Conservation (phyloP, 2,329 filamentous ascomycete species). For the Bipolaris oryzae region DNA sequence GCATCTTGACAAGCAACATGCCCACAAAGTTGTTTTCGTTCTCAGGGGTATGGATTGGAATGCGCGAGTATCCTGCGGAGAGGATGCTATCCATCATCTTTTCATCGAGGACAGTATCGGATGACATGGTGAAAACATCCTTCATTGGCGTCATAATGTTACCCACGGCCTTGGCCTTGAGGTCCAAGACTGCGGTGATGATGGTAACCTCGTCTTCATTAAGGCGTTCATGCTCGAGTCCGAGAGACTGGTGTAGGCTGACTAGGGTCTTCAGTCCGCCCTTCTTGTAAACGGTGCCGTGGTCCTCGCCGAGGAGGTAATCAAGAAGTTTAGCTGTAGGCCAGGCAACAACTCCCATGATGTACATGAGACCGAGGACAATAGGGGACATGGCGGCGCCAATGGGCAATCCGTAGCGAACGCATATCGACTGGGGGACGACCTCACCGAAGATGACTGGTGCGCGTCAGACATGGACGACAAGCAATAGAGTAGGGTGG, state of each 20-base stretch:
- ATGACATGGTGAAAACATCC: constrained; percentile 96
- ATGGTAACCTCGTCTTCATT: constrained; percentile 99
- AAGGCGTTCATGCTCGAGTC: constrained; percentile 80
- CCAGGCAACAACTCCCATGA: constrained; percentile 88
- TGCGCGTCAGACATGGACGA: constrained; percentile 1
- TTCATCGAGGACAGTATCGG: constrained; percentile 91
- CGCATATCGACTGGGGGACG: constrained; percentile 93
- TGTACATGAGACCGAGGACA: constrained; percentile 87
- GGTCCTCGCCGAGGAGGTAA: constrained; percentile 88
- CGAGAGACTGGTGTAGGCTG: constrained; percentile 89
- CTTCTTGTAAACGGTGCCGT: constrained; percentile 98
- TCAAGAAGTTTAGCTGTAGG: constrained; percentile 96
- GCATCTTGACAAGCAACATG: constrained; percentile 97
- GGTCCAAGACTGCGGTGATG: constrained; percentile 92
- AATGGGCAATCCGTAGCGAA: constrained; percentile 93
- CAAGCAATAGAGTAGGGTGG: neutral
- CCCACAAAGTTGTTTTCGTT: constrained; percentile 89
- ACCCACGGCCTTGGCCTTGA: constrained; percentile 94
- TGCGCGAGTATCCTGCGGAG: constrained; percentile 91
- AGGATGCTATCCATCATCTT: constrained; percentile 93
- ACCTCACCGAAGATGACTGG: constrained; percentile 97
- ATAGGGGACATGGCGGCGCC: constrained; percentile 91
- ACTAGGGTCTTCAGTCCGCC: constrained; percentile 95
- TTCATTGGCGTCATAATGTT: constrained; percentile 99
- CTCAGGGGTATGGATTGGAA: constrained; percentile 88